A percentile compares a stretch with the other conserved stretches of the same genome.
phyloP scores from a whole-genome alignment of 768 basidiomycete species.

The Tricholoma bakamatsutake region DNA sequence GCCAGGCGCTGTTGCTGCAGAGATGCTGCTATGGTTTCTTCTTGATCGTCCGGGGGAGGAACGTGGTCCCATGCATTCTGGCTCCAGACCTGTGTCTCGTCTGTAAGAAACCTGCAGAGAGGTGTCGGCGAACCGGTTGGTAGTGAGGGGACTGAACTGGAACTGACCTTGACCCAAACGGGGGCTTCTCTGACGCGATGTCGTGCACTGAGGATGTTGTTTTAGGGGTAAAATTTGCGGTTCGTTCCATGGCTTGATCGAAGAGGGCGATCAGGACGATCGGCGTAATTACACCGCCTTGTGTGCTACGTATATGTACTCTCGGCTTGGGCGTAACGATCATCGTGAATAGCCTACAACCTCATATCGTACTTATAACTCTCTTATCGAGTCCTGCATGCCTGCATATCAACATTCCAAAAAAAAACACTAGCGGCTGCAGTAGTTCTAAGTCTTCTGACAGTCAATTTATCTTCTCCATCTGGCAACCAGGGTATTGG shows the following conservation, averaged over 20 bases:
- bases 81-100: slow-evolving; percentile 70
- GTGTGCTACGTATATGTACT: no score
- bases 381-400: not conserved
- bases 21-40: slow-evolving; percentile 62
- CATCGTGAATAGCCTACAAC: no score
- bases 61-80: slow-evolving; percentile 94
- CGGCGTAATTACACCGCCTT: no score
- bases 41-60: slow-evolving; percentile 76
- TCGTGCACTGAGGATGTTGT: slow-evolving; percentile 65
- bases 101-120: slow-evolving; percentile 49
- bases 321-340: not conserved
- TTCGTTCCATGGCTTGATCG: not conserved
- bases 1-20: slow-evolving; percentile 62
- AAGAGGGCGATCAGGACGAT: not conserved
- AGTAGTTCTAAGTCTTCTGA: not conserved
- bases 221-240: slow-evolving; percentile 17
- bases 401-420: not conserved
- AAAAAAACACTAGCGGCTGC: not conserved
- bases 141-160: not conserved
- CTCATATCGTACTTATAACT: no score
- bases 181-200: slow-evolving; percentile 45
- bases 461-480: not conserved
- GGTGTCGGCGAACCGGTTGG: not conserved
- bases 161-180: slow-evolving; percentile 65
- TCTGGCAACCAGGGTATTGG: not conserved